Evolutionary conservation across 2,329 filamentous ascomycete species (phyloP).

Genomic region (Colletotrichum sp.): DNA sequence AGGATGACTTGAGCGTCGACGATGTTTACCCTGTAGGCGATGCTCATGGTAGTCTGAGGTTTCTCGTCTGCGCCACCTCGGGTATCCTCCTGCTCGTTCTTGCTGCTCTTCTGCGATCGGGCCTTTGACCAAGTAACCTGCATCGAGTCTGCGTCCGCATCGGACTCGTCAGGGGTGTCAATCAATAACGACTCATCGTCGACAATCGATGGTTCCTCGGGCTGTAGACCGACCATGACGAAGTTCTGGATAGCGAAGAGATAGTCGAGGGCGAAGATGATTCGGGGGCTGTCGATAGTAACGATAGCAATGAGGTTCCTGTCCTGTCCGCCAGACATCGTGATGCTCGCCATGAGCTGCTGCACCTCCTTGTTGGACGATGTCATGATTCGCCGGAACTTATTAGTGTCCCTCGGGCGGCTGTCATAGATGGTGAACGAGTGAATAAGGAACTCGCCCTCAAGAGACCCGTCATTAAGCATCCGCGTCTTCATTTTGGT

Average conservation of each 20-base stretch:
- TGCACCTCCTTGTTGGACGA: conserved; percentile 94
- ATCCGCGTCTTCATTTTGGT: conserved; percentile 91
- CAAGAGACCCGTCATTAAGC: conserved; percentile 88
- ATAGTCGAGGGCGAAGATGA: conserved; percentile 97
- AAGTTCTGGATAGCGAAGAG: conserved; percentile 89
- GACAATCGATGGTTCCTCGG: conserved; percentile 62
- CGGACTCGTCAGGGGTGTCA: conserved; percentile 64
- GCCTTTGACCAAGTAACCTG: conserved; percentile 48
- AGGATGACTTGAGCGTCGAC: conserved; percentile 97
- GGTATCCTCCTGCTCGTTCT: conserved; percentile 3
- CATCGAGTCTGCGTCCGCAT: conserved; percentile 57
- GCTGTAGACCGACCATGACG: conserved; percentile 71
- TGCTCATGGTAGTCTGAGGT: conserved; percentile 60
- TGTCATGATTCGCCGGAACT: conserved; percentile 98
- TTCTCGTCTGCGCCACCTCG: conserved; percentile 21
- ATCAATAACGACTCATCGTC: conserved; percentile 55
- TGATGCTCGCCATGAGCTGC: conserved; percentile 97
- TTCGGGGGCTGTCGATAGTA: conserved; percentile 90
- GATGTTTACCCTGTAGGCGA: conserved; percentile 90
- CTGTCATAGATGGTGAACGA: conserved; percentile 96
- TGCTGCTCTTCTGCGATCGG: conserved; percentile 33
- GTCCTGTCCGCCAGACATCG: conserved; percentile 85
- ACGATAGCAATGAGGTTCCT: conserved; percentile 87
- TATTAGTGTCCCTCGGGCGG: conserved; percentile 87
- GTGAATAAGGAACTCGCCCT: conserved; percentile 91